A percentile compares a stretch with the other conserved stretches of the same genome.
phyloP scores from a whole-genome alignment of 2,329 filamentous ascomycete genomes.

The Amesomyces nigricolor region DNA sequence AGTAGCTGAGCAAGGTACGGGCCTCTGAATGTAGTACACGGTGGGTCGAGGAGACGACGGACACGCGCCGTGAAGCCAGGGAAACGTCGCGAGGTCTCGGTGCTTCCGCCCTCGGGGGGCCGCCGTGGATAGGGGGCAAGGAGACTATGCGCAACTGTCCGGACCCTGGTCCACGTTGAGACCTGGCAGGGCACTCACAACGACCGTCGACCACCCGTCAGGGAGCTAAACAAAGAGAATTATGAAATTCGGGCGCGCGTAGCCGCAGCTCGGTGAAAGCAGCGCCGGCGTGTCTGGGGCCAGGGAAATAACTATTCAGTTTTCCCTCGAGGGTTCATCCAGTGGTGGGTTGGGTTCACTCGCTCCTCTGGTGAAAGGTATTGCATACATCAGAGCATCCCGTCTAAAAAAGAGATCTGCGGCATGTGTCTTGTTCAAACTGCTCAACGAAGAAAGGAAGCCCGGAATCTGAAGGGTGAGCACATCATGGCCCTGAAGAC shows the following conservation, averaged over 20 bases:
- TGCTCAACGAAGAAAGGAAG: slow-evolving; percentile 7
- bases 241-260: slow-evolving; percentile 26
- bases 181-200: slow-evolving; percentile 13
- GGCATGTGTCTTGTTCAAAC: slow-evolving; percentile 6
- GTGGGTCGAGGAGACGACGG: background rate
- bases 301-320: slow-evolving; percentile 27
- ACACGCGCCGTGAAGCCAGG: background rate
- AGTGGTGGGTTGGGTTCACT: slow-evolving; percentile 24
- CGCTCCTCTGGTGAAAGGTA: slow-evolving; percentile 18
- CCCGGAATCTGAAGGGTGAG: slow-evolving; percentile 3
- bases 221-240: slow-evolving; percentile 6
- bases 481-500: slow-evolving; percentile 11
- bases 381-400: slow-evolving; percentile 19
- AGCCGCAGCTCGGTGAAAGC: slow-evolving; percentile 29
- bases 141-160: background rate
- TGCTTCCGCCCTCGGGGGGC: slow-evolving; percentile 13
- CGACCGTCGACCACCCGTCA: slow-evolving; percentile 7
- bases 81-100: slow-evolving; percentile 4
- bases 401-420: slow-evolving; percentile 10
- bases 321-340: slow-evolving; percentile 21
- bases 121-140: background rate
- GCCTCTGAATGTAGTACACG: slow-evolving; percentile 11
- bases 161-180: slow-evolving; percentile 1
- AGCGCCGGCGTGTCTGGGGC: slow-evolving; percentile 23
- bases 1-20: slow-evolving; percentile 1